phyloP scores from a whole-genome alignment of 2,329 filamentous ascomycete genomes.

The Colletotrichum noveboracense region DNA sequence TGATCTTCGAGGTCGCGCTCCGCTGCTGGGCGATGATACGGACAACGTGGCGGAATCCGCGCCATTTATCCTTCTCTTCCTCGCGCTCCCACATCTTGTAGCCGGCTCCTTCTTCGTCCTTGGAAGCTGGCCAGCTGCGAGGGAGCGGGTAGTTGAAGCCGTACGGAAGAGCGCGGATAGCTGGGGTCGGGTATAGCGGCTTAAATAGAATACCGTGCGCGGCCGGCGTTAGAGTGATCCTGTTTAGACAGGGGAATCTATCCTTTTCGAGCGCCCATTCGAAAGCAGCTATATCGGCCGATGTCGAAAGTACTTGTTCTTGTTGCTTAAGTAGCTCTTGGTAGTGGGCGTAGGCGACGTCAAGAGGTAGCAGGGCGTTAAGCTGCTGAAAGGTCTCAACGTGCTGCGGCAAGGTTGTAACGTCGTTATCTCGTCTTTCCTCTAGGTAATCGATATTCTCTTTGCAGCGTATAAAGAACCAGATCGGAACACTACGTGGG shows the following conservation, averaged over 20 bases:
- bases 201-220: conserved; percentile 38
- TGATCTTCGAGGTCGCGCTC: conserved; percentile 23
- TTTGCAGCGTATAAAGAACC: background rate
- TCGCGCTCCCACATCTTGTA: conserved; percentile 11
- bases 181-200: conserved; percentile 46
- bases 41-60: conserved; percentile 34
- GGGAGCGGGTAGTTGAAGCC: conserved; percentile 46
- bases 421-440: background rate
- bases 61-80: conserved; percentile 28
- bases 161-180: conserved; percentile 42
- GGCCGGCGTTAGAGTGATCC: conserved; percentile 44
- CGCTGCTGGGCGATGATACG: conserved; percentile 26
- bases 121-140: conserved; percentile 31
- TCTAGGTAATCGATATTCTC: background rate
- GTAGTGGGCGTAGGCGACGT: conserved; percentile 32
- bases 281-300: conserved; percentile 35
- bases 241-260: conserved; percentile 38
- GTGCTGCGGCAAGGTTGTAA: background rate
- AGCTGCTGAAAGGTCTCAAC: background rate
- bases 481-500: background rate
- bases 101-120: background rate
- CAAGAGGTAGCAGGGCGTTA: background rate
- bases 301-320: conserved; percentile 29
- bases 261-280: conserved; percentile 29
- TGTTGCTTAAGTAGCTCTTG: conserved; percentile 36